phyloP scores from a whole-genome alignment of 1,284 basidiomycete species.

The Ganoderma meredithae region DNA sequence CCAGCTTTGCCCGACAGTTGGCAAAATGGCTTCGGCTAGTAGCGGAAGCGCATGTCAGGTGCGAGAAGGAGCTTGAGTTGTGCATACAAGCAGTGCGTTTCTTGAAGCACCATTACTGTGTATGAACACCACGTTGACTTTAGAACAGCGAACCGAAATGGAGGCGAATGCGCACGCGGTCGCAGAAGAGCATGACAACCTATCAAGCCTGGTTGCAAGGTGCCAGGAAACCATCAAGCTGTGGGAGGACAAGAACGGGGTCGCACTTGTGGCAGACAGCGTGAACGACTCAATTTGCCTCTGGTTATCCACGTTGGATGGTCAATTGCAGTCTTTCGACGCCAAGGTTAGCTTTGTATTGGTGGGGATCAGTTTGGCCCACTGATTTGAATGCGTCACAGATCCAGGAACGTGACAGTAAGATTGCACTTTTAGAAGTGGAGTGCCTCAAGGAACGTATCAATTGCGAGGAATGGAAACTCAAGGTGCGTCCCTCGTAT shows the following conservation, averaged over 20 bases:
- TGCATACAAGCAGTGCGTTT: slow-evolving; percentile 8
- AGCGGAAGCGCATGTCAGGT: slow-evolving; percentile 4
- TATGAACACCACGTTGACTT: not conserved
- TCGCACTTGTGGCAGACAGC: not conserved
- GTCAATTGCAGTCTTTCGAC: slow-evolving; percentile 1
- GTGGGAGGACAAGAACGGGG: not conserved
- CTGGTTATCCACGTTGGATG: not conserved
- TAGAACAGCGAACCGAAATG: not conserved
- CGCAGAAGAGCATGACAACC: not conserved
- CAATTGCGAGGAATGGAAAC: not conserved
- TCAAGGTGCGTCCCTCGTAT: not conserved
- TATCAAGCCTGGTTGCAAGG: not conserved
- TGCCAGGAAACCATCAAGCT: not conserved
- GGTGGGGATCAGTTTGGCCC: not conserved
- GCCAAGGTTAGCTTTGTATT: not conserved
- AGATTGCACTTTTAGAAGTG: not conserved
- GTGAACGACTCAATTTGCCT: not conserved
- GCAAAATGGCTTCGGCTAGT: slow-evolving; percentile 5
- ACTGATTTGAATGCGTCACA: not conserved
- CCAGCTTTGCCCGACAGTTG: slow-evolving; percentile 6
- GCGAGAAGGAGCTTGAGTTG: not conserved
- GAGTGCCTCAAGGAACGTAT: not conserved
- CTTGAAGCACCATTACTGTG: not conserved
- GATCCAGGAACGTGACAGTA: not conserved
- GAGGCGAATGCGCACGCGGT: not conserved